phyloP scores from a whole-genome alignment of 2,329 filamentous ascomycete species.

The Monilinia fructicola region DNA sequence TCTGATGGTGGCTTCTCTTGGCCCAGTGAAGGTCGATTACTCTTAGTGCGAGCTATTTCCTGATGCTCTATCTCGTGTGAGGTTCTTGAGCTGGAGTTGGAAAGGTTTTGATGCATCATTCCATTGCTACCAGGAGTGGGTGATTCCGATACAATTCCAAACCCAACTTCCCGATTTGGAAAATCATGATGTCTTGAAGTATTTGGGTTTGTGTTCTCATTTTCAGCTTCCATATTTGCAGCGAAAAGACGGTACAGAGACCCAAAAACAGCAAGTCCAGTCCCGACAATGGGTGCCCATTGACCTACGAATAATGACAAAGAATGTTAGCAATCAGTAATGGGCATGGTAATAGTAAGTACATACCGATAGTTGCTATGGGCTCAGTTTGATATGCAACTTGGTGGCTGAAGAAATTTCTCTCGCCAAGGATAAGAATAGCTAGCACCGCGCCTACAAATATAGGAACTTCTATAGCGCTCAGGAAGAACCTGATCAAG shows the following conservation, averaged over 20 bases:
- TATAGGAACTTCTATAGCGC: slow-evolving; percentile 57
- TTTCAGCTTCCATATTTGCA: slow-evolving; percentile 24
- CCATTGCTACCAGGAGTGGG: slow-evolving; percentile 8
- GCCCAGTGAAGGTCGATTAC: neutral
- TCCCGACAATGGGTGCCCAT: slow-evolving; percentile 61
- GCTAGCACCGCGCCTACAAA: slow-evolving; percentile 59
- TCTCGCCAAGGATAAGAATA: slow-evolving; percentile 61
- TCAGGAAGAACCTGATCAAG: slow-evolving; percentile 53
- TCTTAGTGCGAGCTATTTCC: slow-evolving; percentile 1
- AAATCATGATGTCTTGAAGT: slow-evolving; percentile 19
- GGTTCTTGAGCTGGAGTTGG: slow-evolving; percentile 20
- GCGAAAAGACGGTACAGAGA: slow-evolving; percentile 56
- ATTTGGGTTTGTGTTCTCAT: slow-evolving; percentile 15
- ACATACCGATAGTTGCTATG: slow-evolving; percentile 58
- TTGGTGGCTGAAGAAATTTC: slow-evolving; percentile 60
- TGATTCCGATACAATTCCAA: slow-evolving; percentile 14
- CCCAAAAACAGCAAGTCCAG: slow-evolving; percentile 56
- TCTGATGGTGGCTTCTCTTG: slow-evolving; percentile 17
- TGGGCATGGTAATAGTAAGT: slow-evolving; percentile 1
- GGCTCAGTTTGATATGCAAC: slow-evolving; percentile 61
- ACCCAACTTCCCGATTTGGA: slow-evolving; percentile 6
- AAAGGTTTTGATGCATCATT: slow-evolving; percentile 20
- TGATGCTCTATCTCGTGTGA: slow-evolving; percentile 21
- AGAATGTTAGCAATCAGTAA: slow-evolving; percentile 37
- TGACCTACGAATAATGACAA: slow-evolving; percentile 45